Evolutionary conservation across 139 green algal genomes (phyloP).

Genomic region (Mesotaenium endlicherianum): DNA sequence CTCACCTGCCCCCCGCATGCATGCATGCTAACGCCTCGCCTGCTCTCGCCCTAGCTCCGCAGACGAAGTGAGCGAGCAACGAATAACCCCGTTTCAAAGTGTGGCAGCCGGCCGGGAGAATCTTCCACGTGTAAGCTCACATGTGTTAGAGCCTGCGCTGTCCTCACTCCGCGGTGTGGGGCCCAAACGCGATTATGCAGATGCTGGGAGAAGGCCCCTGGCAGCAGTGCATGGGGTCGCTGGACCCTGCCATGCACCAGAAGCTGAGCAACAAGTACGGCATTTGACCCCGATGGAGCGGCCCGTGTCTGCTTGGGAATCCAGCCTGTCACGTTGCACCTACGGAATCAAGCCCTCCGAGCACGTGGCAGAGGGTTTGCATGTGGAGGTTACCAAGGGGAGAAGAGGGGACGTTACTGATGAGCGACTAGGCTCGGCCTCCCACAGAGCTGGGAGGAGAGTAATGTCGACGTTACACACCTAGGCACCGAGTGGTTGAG

Average conservation of each 20-base stretch:
- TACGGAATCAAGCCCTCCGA: background rate
- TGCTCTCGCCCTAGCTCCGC: no score
- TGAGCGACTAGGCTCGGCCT: background rate
- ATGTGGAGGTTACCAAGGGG: background rate
- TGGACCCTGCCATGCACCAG: constrained; percentile 13
- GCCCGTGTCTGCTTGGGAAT: background rate
- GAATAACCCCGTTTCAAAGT: no score
- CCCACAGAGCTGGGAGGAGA: background rate
- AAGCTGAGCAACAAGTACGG: constrained; percentile 25
- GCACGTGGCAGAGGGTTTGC: background rate
- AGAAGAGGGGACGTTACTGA: background rate
- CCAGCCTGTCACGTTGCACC: background rate
- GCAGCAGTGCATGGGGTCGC: constrained; percentile 8
- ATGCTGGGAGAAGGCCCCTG: constrained; percentile 8
- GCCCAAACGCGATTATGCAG: no score
- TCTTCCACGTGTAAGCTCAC: no score
- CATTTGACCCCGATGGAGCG: background rate
- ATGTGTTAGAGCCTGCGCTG: no score
- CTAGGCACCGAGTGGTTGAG: no score
- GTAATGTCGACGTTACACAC: no score
- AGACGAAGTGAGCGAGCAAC: no score
- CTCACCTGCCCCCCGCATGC: no score
- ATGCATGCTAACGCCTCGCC: no score
- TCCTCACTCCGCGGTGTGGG: no score
- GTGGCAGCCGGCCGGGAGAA: no score